phyloP scores from a whole-genome alignment of 305 asterid species.

The Rubia peregrina region DNA sequence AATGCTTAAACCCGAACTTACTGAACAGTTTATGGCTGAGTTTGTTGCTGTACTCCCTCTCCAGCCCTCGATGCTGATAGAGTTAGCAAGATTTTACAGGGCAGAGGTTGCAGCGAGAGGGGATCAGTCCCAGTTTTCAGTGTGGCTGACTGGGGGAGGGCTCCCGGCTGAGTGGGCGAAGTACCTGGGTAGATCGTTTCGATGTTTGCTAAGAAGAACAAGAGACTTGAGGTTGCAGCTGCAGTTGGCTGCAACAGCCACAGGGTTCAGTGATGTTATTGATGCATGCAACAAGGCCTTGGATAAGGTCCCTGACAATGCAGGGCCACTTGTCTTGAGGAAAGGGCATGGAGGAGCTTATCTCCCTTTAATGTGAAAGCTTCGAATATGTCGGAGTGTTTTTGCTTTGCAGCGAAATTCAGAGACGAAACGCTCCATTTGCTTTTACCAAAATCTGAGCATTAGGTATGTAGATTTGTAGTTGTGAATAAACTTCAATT shows the following conservation, averaged over 20 bases:
- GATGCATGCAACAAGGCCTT: slow-evolving; percentile 53
- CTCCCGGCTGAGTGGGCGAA: slow-evolving; percentile 90
- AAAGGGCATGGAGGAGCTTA: slow-evolving; percentile 98
- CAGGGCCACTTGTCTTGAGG: slow-evolving; percentile 94
- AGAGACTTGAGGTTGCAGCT: slow-evolving; percentile 60
- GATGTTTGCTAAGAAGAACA: slow-evolving; percentile 80
- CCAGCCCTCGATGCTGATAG: slow-evolving; percentile 86
- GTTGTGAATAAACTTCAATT: slow-evolving; percentile 13
- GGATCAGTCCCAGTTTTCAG: slow-evolving; percentile 87
- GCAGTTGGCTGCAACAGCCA: slow-evolving; percentile 73
- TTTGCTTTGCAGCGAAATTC: neutral
- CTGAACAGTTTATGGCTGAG: slow-evolving; percentile 85
- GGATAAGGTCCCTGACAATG: slow-evolving; percentile 93
- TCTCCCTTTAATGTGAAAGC: slow-evolving; percentile 81
- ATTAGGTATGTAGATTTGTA: slow-evolving; percentile 3
- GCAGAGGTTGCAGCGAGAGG: slow-evolving; percentile 92
- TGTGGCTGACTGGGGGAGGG: slow-evolving; percentile 95
- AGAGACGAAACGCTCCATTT: neutral
- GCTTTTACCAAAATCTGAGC: neutral
- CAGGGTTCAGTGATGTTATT: slow-evolving; percentile 70
- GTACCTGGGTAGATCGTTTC: slow-evolving; percentile 73
- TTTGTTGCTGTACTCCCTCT: slow-evolving; percentile 91
- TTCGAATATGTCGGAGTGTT: neutral
- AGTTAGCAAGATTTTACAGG: slow-evolving; percentile 81
- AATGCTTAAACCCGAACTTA: slow-evolving; percentile 90